phyloP scores from a whole-genome alignment of 2,329 filamentous ascomycete genomes.

The Alternaria angustiovoidea region DNA sequence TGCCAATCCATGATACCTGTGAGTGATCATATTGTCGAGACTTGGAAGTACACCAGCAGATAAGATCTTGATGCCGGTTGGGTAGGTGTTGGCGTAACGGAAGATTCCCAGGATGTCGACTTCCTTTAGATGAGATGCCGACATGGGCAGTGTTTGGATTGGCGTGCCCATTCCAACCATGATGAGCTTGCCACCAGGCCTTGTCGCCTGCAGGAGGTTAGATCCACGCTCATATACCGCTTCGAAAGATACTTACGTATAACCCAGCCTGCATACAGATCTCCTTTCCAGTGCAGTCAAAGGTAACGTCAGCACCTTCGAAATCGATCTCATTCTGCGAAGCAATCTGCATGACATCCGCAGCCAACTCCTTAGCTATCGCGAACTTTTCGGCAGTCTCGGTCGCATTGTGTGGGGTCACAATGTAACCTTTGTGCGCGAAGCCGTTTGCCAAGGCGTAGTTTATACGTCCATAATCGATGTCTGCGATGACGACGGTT shows the following conservation, averaged over 20 bases:
- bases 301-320: slow-evolving; percentile 52
- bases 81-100: slow-evolving; percentile 64
- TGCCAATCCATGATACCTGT: slow-evolving; percentile 57
- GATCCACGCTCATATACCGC: slow-evolving; percentile 15
- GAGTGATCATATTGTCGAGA: slow-evolving; percentile 63
- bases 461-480: slow-evolving; percentile 51
- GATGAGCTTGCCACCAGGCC: slow-evolving; percentile 61
- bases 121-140: slow-evolving; percentile 63
- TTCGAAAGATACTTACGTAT: slow-evolving; percentile 41
- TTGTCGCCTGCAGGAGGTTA: slow-evolving; percentile 44
- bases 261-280: slow-evolving; percentile 55
- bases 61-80: slow-evolving; percentile 62
- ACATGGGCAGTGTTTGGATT: slow-evolving; percentile 62
- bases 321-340: slow-evolving; percentile 48
- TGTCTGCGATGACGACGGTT: slow-evolving; percentile 52
- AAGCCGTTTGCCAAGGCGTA: slow-evolving; percentile 52
- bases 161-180: slow-evolving; percentile 67
- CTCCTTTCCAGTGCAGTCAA: slow-evolving; percentile 55
- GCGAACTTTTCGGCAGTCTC: slow-evolving; percentile 45
- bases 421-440: slow-evolving; percentile 50
- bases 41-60: slow-evolving; percentile 59
- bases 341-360: slow-evolving; percentile 48
- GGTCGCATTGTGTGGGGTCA: slow-evolving; percentile 32
- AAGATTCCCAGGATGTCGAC: slow-evolving; percentile 67
- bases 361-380: slow-evolving; percentile 47